Percentiles rank a stretch among this genome's conserved stretches.
Conservation (phyloP, 2,329 filamentous ascomycete species). For the Ustilaginoidea virens region DNA sequence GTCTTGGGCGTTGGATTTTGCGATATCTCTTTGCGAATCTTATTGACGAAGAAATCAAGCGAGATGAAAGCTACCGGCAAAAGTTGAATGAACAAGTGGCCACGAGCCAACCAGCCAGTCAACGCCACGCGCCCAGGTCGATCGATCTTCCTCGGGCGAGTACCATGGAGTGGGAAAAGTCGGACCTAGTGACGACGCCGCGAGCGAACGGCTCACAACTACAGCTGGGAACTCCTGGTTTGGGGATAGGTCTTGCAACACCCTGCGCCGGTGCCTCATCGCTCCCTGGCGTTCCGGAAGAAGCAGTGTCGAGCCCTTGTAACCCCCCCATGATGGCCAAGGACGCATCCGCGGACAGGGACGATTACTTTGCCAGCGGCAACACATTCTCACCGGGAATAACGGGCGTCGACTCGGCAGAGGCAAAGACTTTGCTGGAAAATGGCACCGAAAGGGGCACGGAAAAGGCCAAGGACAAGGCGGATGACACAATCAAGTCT, state of each 20-base stretch:
- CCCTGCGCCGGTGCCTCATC: conserved; percentile 26
- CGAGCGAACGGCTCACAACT: conserved; percentile 48
- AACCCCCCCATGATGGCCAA: conserved; percentile 42
- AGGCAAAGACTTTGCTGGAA: conserved; percentile 33
- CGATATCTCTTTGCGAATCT: conserved; percentile 81
- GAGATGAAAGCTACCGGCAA: conserved; percentile 61
- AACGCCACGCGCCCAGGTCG: conserved; percentile 42
- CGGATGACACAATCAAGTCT: conserved; percentile 37
- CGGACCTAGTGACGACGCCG: conserved; percentile 39
- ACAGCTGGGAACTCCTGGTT: conserved; percentile 54
- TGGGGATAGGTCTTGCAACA: conserved; percentile 65
- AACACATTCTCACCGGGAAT: conserved; percentile 8
- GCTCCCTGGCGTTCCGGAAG: conserved; percentile 34
- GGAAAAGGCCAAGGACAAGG: conserved; percentile 28
- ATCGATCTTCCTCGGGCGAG: conserved; percentile 30
- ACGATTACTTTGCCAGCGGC: conserved; percentile 65
- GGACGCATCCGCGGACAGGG: conserved; percentile 45
- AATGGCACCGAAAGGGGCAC: conserved; percentile 30
- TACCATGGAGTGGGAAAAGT: conserved; percentile 21
- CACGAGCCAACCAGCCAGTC: conserved; percentile 38
- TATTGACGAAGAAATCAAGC: conserved; percentile 77
- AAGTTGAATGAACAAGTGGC: conserved; percentile 48
- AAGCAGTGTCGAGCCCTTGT: conserved; percentile 25
- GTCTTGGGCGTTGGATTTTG: conserved; percentile 91
- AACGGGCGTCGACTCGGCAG: conserved; percentile 24